Evolutionary conservation across 805 yeast genomes (phyloP).

Genomic region (Brettanomyces anomalus): DNA sequence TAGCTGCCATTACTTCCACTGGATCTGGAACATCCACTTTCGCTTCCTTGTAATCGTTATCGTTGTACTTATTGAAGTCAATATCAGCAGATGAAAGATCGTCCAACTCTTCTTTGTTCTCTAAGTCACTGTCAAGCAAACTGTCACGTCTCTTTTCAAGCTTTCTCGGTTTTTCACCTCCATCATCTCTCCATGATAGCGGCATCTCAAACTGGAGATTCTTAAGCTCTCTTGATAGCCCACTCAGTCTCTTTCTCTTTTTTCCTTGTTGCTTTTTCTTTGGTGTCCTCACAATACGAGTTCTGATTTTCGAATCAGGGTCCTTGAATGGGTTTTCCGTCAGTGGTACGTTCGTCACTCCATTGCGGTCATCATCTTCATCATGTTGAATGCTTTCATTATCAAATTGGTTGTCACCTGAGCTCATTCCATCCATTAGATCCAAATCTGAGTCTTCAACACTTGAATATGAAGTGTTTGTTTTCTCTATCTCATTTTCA

Average conservation of each 20-base stretch:
- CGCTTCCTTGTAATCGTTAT: no score
- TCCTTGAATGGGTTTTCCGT: slow-evolving; percentile 1
- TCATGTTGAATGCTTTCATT: background rate
- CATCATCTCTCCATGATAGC: slow-evolving; percentile 1
- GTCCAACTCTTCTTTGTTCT: no score
- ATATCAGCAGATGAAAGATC: no score
- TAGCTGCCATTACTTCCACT: background rate
- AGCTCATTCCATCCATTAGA: background rate
- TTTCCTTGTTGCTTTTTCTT: slow-evolving; percentile 13
- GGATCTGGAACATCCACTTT: background rate
- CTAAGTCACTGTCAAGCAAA: no score
- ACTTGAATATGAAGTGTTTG: no score
- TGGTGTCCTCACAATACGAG: background rate
- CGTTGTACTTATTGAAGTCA: no score
- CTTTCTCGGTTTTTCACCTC: slow-evolving; percentile 11
- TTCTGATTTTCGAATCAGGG: background rate
- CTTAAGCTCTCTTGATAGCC: slow-evolving; percentile 26
- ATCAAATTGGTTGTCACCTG: background rate
- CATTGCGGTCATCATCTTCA: background rate
- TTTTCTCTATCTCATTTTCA: no score
- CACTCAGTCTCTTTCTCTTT: slow-evolving; percentile 6
- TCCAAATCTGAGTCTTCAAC: background rate
- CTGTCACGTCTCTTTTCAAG: no score
- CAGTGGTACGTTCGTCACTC: background rate
- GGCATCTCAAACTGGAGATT: slow-evolving; percentile 23